A percentile compares a stretch with the other conserved stretches of the same genome.
phyloP scores from a whole-genome alignment of 192 early-diverging fungal species.

The Coemansia javaensis region DNA sequence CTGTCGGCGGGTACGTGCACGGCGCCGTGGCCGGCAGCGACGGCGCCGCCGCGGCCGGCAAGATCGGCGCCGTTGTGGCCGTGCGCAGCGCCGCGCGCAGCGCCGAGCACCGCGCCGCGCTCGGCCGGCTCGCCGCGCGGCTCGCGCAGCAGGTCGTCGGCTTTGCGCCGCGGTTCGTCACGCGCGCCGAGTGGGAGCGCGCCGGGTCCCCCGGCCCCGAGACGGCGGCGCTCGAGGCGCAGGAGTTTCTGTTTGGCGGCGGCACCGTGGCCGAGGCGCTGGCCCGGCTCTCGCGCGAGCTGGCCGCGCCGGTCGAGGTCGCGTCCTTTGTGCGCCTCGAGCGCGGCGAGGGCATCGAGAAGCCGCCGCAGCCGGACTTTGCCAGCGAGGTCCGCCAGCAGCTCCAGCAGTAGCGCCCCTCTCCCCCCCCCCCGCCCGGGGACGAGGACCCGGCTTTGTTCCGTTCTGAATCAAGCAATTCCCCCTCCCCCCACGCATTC shows the following conservation, averaged over 20 bases:
- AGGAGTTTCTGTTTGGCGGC: slow-evolving; percentile 74
- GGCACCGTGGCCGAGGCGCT: slow-evolving; percentile 63
- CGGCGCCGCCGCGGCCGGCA: slow-evolving; percentile 54
- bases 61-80: slow-evolving; percentile 74
- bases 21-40: slow-evolving; percentile 45
- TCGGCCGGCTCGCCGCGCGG: slow-evolving; percentile 61
- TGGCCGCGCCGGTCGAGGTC: slow-evolving; percentile 54
- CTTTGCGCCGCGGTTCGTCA: slow-evolving; percentile 60
- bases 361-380: slow-evolving; percentile 66
- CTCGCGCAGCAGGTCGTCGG: slow-evolving; percentile 87
- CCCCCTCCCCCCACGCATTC: no score
- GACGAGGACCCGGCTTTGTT: no score
- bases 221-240: slow-evolving; percentile 57
- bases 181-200: slow-evolving; percentile 43
- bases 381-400: slow-evolving; percentile 71
- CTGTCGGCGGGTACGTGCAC: slow-evolving; percentile 70
- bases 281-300: slow-evolving; percentile 36
- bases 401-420: slow-evolving; percentile 16
- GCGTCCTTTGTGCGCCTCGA: slow-evolving; percentile 72
- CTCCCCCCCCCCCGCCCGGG: no score
- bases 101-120: slow-evolving; percentile 13
- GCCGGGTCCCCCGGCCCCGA: slow-evolving; percentile 24
- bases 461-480: no score
- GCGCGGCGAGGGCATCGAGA: slow-evolving; percentile 82
- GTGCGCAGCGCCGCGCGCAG: slow-evolving; percentile 33